Base-by-base conservation (phyloP, 2,329 filamentous ascomycete genomes). In the Neopestalotiopsis clavispora region DNA sequence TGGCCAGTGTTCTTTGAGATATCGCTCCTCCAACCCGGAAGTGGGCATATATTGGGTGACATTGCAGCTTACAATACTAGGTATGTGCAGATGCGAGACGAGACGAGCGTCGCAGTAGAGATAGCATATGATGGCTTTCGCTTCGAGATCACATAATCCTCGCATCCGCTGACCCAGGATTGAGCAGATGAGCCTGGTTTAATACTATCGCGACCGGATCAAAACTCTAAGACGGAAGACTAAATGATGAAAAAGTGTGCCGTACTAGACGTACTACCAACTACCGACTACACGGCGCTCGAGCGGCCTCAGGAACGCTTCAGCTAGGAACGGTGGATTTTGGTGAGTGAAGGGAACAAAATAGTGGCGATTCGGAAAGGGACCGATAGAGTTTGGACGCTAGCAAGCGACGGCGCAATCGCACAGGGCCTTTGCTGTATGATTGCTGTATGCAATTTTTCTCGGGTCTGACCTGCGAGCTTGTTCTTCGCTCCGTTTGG, bases 301-400 rank as follows among this genome's bases (percentile, higher is more conserved):
- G 17, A 62, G 32, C 59, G 32, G 59, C 30, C 23, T 34, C 59
- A 62, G 59, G 59, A 62, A 62, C 59, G 59, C 59, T 40, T 62
- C 59, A 62, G 59, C 20, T 62, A 0, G 59, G 10, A 20, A 34
- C 20, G 30, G 57, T 59, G 59, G 32, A 6, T 28, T 30, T 23
- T 10, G 57, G 32, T 34, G 59, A n/a, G 9, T 7, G n/a, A n/a
- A 52, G 45, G n/a, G 45, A 14, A 52, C 4, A 38, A 10, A 20
- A 52, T n/a, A 52, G 45, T 52, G 45, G 45, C 45, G 45, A 62
- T 62, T 32, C 59, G 59, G 59, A 40, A 62, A 42, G 59, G 59
- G 59, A 12, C 59, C 59, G 59, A 62, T 62, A 34, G 34, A 62
- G 30, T 20, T 62, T 20, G 59, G 28, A 40, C 59, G 32, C 59